Base-by-base conservation (phyloP, 2,329 filamentous ascomycete genomes). In the Byssoonygena ceratinophila region DNA sequence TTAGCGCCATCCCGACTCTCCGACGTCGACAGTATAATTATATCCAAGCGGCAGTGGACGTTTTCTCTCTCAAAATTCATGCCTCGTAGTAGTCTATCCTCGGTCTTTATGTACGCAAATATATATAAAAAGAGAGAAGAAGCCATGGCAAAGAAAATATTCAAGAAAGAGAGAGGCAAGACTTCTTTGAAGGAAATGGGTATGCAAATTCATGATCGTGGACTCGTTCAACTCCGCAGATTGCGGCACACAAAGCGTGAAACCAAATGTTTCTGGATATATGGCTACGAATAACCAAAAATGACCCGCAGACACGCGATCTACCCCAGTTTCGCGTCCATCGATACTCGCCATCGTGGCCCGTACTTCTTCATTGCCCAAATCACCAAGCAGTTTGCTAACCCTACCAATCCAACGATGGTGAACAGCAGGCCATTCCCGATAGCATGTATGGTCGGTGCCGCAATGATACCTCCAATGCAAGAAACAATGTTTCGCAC, bases 391-490 rank as follows among this genome's bases (percentile, higher is more conserved):
- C 81, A 78, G 56, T 76, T 77, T 0, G 79, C 62, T 62, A 85
- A 73, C 22, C 77, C 74, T 49, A 83, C 68, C 37, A 77, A 60
- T 59, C 77, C 72, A 7, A 78, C 57, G 16, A 78, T 77, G 0
- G 85, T 89, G 58, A 87, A 85, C 0, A 90, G 68, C 84, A 84
- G 89, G 0, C 86, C 87, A 57, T 83, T 79, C 1, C 86, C 84
- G 55, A 90, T 83, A 1, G 74, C 83, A 16, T 76, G 63, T 51
- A 91, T 84, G 52, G 87, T 74, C 0, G 87, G 86, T 55, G 83
- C 77, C 0, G 83, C 79, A 16, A 89, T 78, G 29, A 90, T 67
- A 40, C 78, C 77, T 8, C 84, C 86, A 0, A 87, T 75, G 56
- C 84, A 89, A 46, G 79, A 82, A 60, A 89, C 82, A 36, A 89